A percentile compares a stretch with the other conserved stretches of the same genome.
Evolutionary conservation across 1,139 yeast species (phyloP).

Genomic region (Blastobotrys capitulatus): DNA sequence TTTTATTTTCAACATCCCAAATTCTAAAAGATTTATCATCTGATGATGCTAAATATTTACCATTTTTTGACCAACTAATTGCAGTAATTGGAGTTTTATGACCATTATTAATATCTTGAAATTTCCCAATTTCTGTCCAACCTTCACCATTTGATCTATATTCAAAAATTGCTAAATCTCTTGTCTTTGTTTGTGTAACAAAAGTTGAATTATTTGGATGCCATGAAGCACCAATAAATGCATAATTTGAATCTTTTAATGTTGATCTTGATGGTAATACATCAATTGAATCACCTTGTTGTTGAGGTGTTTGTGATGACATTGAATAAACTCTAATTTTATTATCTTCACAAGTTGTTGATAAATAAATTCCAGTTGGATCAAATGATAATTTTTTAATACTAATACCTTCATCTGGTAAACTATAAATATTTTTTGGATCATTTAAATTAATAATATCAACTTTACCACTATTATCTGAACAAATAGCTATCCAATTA

Average conservation of each 20-base stretch:
- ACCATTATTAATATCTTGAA: constrained; percentile 5
- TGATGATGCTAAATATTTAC: constrained; percentile 51
- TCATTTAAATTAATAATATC: constrained; percentile 49
- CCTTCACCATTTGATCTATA: constrained; percentile 8
- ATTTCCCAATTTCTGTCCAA: constrained; percentile 16
- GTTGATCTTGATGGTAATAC: constrained; percentile 36
- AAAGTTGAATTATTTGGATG: constrained; percentile 59
- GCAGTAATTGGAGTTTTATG: constrained; percentile 39
- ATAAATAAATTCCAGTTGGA: constrained; percentile 51
- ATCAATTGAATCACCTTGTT: constrained; percentile 32
- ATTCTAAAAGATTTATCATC: constrained; percentile 47
- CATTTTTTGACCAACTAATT: constrained; percentile 55
- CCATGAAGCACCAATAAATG: constrained; percentile 48
- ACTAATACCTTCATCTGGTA: constrained; percentile 41
- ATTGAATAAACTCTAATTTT: constrained; percentile 59
- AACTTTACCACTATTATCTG: constrained; percentile 61
- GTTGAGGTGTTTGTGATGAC: constrained; percentile 38
- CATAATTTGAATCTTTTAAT: constrained; percentile 3
- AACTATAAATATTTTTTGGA: constrained; percentile 32
- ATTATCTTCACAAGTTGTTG: constrained; percentile 66
- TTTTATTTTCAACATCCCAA: constrained; percentile 41
- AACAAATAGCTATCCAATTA: constrained; percentile 61
- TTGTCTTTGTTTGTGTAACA: constrained; percentile 48
- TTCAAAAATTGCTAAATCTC: constrained; percentile 34
- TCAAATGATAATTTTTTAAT: constrained; percentile 59